Percentiles rank a stretch among this genome's conserved stretches.
phyloP scores from a whole-genome alignment of 2,329 filamentous ascomycete species.

The Ascosphaera pollenicola region DNA sequence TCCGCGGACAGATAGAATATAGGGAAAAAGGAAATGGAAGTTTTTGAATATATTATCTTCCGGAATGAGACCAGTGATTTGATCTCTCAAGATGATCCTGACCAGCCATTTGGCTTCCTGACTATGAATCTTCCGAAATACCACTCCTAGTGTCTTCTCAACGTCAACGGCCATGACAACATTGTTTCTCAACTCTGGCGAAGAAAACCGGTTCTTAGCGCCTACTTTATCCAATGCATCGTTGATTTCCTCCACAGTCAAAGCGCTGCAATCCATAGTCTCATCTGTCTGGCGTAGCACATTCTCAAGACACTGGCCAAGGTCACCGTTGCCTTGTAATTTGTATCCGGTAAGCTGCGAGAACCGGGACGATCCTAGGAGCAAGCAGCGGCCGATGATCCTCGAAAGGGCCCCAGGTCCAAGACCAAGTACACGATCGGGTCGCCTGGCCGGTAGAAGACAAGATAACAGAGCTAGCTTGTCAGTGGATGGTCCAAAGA shows the following conservation, averaged over 20 bases:
- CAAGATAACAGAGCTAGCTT: constrained; percentile 48
- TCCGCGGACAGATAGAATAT: constrained; percentile 46
- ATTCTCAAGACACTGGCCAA: constrained; percentile 48
- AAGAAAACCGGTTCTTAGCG: constrained; percentile 47
- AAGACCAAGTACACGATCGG: constrained; percentile 57
- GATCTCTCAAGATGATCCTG: constrained; percentile 56
- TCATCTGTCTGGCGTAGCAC: constrained; percentile 38
- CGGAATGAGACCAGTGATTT: constrained; percentile 44
- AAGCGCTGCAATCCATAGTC: constrained; percentile 16
- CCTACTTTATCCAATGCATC: constrained; percentile 42
- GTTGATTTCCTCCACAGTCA: constrained; percentile 56
- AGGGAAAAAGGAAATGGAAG: constrained; percentile 49
- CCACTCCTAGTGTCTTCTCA: constrained; percentile 27
- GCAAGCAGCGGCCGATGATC: constrained; percentile 45
- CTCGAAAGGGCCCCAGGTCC: constrained; percentile 38
- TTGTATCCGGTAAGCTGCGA: constrained; percentile 41
- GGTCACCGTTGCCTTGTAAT: constrained; percentile 37
- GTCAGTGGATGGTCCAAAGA: constrained; percentile 36
- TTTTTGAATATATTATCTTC: constrained; percentile 29
- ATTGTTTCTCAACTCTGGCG: constrained; percentile 31
- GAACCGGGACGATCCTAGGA: constrained; percentile 38
- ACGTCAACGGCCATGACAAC: constrained; percentile 16
- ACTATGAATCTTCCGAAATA: constrained; percentile 37
- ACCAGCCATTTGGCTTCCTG: constrained; percentile 74
- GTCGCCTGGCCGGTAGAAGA: constrained; percentile 52